A percentile compares a stretch with the other conserved stretches of the same genome.
Conservation (phyloP, 192 early-diverging fungal genomes). For the Coemansia erecta region DNA sequence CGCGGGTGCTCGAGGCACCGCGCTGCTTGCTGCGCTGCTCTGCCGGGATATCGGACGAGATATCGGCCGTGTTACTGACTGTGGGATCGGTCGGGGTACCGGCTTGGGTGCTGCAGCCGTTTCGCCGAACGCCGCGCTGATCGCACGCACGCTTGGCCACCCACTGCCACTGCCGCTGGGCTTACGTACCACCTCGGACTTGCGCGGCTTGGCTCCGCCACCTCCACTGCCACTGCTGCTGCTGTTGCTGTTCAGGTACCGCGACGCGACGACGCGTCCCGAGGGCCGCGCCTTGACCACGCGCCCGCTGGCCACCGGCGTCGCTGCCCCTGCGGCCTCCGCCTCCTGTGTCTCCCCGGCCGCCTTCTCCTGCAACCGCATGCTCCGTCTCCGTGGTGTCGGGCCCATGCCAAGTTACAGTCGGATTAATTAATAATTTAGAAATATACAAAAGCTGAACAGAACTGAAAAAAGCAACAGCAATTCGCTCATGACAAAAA, state of each 20-base stretch:
- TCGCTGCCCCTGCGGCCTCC: not conserved
- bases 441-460: not conserved
- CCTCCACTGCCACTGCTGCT: not conserved
- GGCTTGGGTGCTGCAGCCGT: not conserved
- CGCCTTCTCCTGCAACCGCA: constrained; percentile 18
- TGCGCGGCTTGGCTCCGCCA: constrained; percentile 8
- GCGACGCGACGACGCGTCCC: constrained; percentile 35
- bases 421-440: not conserved
- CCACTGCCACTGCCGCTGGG: not conserved
- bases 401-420: constrained; percentile 14
- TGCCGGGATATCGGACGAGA: too few relatives aligned
- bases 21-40: too few relatives aligned
- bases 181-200: not conserved
- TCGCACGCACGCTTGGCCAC: constrained; percentile 5
- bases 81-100: not conserved
- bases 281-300: constrained; percentile 29
- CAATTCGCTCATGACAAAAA: too few relatives aligned
- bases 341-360: constrained; percentile 1
- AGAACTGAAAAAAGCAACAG: too few relatives aligned
- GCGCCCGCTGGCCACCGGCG: constrained; percentile 10
- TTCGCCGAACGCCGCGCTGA: constrained; percentile 5
- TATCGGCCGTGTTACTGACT: too few relatives aligned
- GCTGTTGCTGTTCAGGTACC: constrained; percentile 48
- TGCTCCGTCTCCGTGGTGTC: constrained; percentile 32
- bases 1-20: too few relatives aligned